Base-by-base conservation (phyloP, 768 basidiomycete species). In the Podaxis sp. region DNA sequence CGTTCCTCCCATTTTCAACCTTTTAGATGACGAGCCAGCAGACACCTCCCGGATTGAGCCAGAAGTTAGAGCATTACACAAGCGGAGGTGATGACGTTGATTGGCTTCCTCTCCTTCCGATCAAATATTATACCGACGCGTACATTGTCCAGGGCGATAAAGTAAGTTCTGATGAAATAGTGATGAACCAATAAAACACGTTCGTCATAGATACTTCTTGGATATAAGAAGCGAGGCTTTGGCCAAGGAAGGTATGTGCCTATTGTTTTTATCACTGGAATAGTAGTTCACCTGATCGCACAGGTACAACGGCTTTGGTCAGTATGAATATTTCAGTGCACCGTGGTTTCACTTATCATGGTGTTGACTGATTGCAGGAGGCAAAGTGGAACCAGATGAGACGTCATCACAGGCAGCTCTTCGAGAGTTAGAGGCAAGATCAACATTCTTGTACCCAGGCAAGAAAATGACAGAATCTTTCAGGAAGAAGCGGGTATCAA, bases 231-330 rank as follows among this genome's bases (percentile, higher is more conserved):
- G 71, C 81, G 91, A 26, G 91, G 91, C 1, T 87, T 91, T 70
- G 91, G 91, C 26, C 75, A 75, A 40, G 80, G 82, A 64, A 77
- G 84, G 90, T 90, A 66, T 60, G 82, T 69, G 15, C 46, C 37
- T 17, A 37, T 10, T 10, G 13, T 38, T 62, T 2, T 20, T 17
- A 12, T 17, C 20, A 12, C 13, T 52, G 3, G 52, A 40, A 28
- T 38, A n/a, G 64, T 54, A 59, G 22, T 22, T 54, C 26, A 60
- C 12, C 59, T 30, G 26, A 44, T 8, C 17, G 55, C 59, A 52
- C 67, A 94, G 93, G 68, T 94, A 84, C 69, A 95, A 95, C 65
- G 94, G 94, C 3, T 96, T 95, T 66, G 93, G 92, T 80, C 57
- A 33, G 71, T 62, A 13, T 24, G 37, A 7, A 26, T 41, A 37